These are phyloP conservation scores for Eucalyptus tenuipes DNA, from an alignment of 345 rosid genomes.

Conservation along the genomic window DNA sequence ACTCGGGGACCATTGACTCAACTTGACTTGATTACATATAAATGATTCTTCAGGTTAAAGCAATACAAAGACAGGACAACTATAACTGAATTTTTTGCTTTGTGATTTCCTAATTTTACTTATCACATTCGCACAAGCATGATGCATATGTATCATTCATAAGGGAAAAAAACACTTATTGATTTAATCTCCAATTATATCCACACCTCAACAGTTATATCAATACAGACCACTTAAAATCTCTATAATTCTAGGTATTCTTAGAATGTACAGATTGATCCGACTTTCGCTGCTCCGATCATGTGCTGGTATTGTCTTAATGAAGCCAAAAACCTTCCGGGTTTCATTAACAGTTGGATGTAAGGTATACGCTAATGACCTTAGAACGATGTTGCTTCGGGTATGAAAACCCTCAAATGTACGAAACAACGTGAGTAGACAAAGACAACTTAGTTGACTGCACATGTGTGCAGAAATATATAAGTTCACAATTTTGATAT, in stretches of 20 bases:
- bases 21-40: not conserved
- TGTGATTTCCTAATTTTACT: not conserved
- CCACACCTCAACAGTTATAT: not conserved
- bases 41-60: not conserved
- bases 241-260: not conserved
- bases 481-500: not conserved
- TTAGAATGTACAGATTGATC: rapidly evolving
- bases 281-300: not conserved
- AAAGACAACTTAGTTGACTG: not conserved
- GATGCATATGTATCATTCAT: not conserved
- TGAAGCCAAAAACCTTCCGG: not conserved
- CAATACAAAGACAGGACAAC: not conserved
- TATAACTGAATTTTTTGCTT: not conserved
- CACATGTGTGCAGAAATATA: not conserved
- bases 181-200: not conserved
- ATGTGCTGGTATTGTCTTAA: not conserved
- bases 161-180: not conserved
- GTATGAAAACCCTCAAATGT: not conserved
- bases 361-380: not conserved
- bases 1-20: not conserved
- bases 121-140: not conserved
- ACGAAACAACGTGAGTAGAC: not conserved
- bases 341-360: not conserved
- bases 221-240: not conserved
- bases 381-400: not conserved